Evolutionary conservation across 345 rosid genomes (phyloP).

Genomic region (Pugionium dolabratum): DNA sequence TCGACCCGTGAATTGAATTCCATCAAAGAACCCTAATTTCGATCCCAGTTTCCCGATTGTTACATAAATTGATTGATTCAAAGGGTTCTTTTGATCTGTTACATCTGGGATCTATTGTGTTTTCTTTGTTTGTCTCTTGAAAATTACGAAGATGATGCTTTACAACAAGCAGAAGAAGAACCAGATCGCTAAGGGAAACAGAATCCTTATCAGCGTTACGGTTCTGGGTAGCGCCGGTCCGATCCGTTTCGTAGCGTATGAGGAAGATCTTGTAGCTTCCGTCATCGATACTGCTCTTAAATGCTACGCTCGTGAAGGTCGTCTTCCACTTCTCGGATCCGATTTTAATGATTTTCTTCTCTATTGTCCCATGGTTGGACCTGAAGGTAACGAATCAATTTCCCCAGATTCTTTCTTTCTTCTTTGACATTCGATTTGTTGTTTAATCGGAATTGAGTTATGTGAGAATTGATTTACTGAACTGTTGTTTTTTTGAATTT

Average conservation of each 20-base stretch:
- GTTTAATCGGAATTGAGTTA: neutral
- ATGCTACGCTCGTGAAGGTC: conserved; percentile 92
- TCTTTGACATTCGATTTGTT: too few relatives aligned
- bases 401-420: too few relatives aligned
- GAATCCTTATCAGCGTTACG: conserved; percentile 73
- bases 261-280: conserved; percentile 68
- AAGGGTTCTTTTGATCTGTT: neutral
- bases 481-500: too few relatives aligned
- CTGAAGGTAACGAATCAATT: conserved; percentile 46
- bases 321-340: conserved; percentile 89
- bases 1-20: conserved; percentile 71
- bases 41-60: neutral
- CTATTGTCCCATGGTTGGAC: conserved; percentile 65
- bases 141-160: conserved; percentile 56
- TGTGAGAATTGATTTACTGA: neutral
- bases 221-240: conserved; percentile 96
- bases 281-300: conserved; percentile 85
- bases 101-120: neutral
- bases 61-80: neutral
- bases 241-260: conserved; percentile 84
- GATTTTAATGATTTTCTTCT: conserved; percentile 76
- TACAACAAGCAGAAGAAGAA: conserved; percentile 90
- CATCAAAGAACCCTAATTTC: conserved; percentile 10
- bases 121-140: neutral
- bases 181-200: conserved; percentile 58